Evolutionary conservation across 2,329 filamentous ascomycete genomes (phyloP).

Genomic region (Lecanoromycetidae sp.): DNA sequence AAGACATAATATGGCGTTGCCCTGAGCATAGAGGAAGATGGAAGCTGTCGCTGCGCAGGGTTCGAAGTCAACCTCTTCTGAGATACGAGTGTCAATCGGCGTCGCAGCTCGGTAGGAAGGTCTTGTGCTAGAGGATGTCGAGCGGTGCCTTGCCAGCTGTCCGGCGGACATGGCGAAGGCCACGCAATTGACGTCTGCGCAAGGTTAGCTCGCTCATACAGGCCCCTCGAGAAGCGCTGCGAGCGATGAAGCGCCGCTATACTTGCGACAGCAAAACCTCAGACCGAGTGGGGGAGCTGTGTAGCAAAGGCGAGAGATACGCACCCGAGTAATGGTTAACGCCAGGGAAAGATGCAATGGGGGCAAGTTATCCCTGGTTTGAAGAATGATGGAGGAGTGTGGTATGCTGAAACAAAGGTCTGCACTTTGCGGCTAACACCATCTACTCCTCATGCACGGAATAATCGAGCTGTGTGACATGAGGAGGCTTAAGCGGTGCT

Average conservation of each 20-base stretch:
- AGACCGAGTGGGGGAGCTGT: not conserved
- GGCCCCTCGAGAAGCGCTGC: constrained; percentile 2
- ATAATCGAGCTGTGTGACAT: constrained; percentile 9
- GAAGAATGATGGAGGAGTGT: not conserved
- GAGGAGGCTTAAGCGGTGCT: constrained; percentile 5
- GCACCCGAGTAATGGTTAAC: constrained; percentile 5
- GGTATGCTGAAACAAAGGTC: constrained; percentile 12
- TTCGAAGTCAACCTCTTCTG: constrained; percentile 50
- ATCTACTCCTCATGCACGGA: constrained; percentile 14
- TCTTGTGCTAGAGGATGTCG: constrained; percentile 47
- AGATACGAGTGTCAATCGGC: constrained; percentile 42
- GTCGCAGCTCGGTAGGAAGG: constrained; percentile 43
- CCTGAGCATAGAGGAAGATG: constrained; percentile 79
- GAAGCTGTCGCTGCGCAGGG: constrained; percentile 84
- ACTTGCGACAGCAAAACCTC: not conserved
- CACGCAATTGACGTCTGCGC: constrained; percentile 11
- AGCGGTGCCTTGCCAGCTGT: constrained; percentile 46
- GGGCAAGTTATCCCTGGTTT: not conserved
- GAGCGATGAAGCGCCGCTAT: not conserved
- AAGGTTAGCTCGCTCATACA: not conserved
- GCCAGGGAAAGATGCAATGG: constrained; percentile 1
- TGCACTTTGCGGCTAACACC: constrained; percentile 14
- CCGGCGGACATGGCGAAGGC: constrained; percentile 45
- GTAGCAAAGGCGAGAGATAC: too few relatives aligned
- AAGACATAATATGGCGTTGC: constrained; percentile 68